Percentiles rank a stretch among this genome's conserved stretches.
Conservation (phyloP, 2,329 filamentous ascomycete species). For the Fusarium zealandicum region DNA sequence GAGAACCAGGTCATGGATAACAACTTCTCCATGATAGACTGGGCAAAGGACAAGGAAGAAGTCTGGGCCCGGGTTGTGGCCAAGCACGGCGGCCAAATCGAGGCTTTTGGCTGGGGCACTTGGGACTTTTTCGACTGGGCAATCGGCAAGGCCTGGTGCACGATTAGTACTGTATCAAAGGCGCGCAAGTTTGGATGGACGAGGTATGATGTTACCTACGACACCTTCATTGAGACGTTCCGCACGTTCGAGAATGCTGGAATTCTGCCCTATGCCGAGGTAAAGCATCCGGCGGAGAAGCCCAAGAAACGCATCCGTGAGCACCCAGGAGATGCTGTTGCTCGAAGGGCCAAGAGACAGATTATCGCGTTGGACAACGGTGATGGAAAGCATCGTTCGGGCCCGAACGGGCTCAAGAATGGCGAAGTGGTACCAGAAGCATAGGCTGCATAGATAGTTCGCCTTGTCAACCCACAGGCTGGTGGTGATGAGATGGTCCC, state of each 20-base stretch:
- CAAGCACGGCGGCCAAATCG: slow-evolving; percentile 21
- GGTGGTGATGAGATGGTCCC: too few relatives aligned
- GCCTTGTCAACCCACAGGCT: too few relatives aligned
- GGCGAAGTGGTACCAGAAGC: too few relatives aligned
- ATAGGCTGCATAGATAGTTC: too few relatives aligned
- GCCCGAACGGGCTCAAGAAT: too few relatives aligned
- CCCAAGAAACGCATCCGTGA: too few relatives aligned
- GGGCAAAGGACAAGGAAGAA: slow-evolving; percentile 26
- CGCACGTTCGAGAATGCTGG: slow-evolving; percentile 24
- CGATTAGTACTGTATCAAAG: slow-evolving; percentile 18
- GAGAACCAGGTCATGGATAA: slow-evolving; percentile 23
- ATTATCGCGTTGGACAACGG: too few relatives aligned
- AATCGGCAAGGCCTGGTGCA: slow-evolving; percentile 29
- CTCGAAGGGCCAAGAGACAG: not conserved
- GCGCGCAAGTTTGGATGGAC: slow-evolving; percentile 33
- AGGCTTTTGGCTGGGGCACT: slow-evolving; percentile 29
- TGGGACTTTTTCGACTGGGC: slow-evolving; percentile 35
- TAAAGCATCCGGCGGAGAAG: not conserved
- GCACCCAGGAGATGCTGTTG: not conserved
- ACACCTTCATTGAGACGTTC: slow-evolving; percentile 27
- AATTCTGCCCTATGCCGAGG: not conserved
- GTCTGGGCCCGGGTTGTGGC: slow-evolving; percentile 26
- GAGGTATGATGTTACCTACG: slow-evolving; percentile 27
- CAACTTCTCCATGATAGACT: slow-evolving; percentile 28
- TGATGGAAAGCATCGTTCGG: too few relatives aligned